Evolutionary conservation across 108 stramenopile species (phyloP).

Genomic region (Epithemia pelagica): DNA sequence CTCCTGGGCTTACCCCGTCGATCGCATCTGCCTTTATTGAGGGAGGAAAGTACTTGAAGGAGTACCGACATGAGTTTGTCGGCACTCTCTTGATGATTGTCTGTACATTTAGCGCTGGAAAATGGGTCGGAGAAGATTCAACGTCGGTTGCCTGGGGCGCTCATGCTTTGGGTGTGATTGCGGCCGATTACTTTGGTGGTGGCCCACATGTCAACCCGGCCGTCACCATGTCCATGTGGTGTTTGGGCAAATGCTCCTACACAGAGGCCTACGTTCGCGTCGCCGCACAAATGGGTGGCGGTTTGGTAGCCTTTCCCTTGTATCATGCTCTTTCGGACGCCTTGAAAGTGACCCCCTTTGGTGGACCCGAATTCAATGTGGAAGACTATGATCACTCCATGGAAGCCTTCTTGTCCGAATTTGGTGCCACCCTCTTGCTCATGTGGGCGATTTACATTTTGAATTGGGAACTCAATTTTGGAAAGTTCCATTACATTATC

Average conservation of each 20-base stretch:
- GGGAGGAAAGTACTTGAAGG: conserved; percentile 45
- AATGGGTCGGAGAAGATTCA: conserved; percentile 68
- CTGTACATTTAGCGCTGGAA: conserved; percentile 81
- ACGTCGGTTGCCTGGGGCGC: conserved; percentile 57
- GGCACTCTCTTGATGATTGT: conserved; percentile 79
- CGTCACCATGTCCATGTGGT: conserved; percentile 65
- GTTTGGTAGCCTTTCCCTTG: conserved; percentile 77
- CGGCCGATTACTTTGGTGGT: conserved; percentile 73
- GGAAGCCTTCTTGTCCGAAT: conserved; percentile 65
- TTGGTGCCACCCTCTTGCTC: conserved; percentile 61
- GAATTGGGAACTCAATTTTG: conserved; percentile 85
- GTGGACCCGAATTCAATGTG: conserved; percentile 75
- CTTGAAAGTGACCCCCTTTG: conserved; percentile 54
- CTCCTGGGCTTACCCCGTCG: conserved; percentile 54
- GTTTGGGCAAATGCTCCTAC: conserved; percentile 68
- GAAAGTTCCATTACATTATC: conserved; percentile 77
- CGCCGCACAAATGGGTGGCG: conserved; percentile 73
- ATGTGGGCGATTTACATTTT: conserved; percentile 67
- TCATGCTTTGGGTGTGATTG: conserved; percentile 70
- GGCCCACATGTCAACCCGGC: conserved; percentile 65
- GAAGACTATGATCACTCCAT: conserved; percentile 42
- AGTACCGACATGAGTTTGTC: conserved; percentile 67
- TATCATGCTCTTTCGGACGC: conserved; percentile 49
- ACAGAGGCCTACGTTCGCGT: conserved; percentile 73
- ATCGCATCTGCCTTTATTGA: conserved; percentile 54